These are phyloP conservation scores for Brassica cretica DNA, from an alignment of 345 rosid species.

Conservation along the genomic window DNA sequence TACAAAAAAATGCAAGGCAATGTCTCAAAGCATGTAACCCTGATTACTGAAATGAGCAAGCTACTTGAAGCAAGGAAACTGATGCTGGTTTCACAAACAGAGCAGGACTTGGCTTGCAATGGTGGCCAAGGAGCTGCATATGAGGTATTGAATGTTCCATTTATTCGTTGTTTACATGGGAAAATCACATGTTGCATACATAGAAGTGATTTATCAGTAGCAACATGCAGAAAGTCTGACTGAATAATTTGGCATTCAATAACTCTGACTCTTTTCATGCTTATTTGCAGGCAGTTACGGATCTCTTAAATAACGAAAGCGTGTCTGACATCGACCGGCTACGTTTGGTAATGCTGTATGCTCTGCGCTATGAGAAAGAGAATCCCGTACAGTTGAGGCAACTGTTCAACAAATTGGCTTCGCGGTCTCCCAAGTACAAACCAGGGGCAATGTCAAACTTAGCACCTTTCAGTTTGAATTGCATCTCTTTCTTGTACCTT, in stretches of 20 bases:
- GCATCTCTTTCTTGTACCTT: constrained; percentile 4
- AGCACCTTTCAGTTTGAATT: constrained; percentile 15
- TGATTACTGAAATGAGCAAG: constrained; percentile 98
- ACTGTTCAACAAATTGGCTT: constrained; percentile 87
- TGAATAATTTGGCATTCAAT: background rate
- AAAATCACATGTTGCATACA: constrained; percentile 1
- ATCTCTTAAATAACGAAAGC: constrained; percentile 80
- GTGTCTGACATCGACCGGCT: constrained; percentile 77
- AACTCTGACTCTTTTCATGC: constrained; percentile 19
- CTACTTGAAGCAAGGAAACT: constrained; percentile 89
- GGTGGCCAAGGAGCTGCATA: constrained; percentile 87
- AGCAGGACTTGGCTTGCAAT: no score
- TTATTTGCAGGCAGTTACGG: constrained; percentile 79
- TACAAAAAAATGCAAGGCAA: constrained; percentile 61
- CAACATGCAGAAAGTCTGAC: no score
- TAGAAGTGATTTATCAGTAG: background rate
- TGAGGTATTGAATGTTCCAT: constrained; percentile 58
- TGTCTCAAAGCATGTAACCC: constrained; percentile 80
- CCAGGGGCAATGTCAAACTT: constrained; percentile 65
- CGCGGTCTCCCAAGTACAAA: constrained; percentile 88
- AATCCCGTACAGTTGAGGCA: constrained; percentile 97
- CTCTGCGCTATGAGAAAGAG: constrained; percentile 96
- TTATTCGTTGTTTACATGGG: background rate
- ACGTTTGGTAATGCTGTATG: constrained; percentile 89
- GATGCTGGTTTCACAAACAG: constrained; percentile 42